Evolutionary conservation across 306 rosid species (phyloP).

Genomic region (Cucurbita argyrosperma): DNA sequence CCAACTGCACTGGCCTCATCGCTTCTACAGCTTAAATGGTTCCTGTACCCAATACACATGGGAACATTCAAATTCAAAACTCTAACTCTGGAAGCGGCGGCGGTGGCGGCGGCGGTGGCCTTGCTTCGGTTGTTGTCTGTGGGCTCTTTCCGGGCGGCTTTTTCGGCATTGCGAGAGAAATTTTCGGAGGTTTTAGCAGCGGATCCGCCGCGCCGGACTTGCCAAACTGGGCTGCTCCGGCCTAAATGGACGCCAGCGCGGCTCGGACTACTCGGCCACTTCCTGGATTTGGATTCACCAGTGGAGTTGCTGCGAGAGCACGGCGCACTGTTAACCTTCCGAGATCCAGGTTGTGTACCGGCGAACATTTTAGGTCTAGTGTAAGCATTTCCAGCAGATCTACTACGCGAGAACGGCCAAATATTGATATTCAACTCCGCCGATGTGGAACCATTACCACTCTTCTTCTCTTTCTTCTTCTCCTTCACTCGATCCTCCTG

Average conservation of each 20-base stretch:
- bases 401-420: slow-evolving; percentile 90
- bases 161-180: slow-evolving; percentile 14
- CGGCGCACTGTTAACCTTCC: slow-evolving; percentile 87
- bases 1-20: slow-evolving; percentile 32
- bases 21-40: slow-evolving; percentile 52
- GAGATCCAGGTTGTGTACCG: slow-evolving; percentile 32
- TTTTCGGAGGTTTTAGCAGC: slow-evolving; percentile 20
- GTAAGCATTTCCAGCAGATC: slow-evolving; percentile 69
- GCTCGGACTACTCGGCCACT: slow-evolving; percentile 81
- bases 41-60: slow-evolving; percentile 59
- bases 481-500: slow-evolving; percentile 14
- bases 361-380: slow-evolving; percentile 44
- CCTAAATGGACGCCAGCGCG: slow-evolving; percentile 72
- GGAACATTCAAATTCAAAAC: slow-evolving; percentile 82
- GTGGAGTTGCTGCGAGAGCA: slow-evolving; percentile 93
- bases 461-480: slow-evolving; percentile 34
- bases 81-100: slow-evolving; percentile 17
- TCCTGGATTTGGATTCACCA: slow-evolving; percentile 77
- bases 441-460: slow-evolving; percentile 30
- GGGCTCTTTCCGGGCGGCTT: slow-evolving; percentile 21
- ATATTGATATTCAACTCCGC: slow-evolving; percentile 83
- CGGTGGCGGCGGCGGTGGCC: not conserved
- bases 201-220: slow-evolving; percentile 41
- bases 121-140: slow-evolving; percentile 31
- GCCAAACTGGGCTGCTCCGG: slow-evolving; percentile 92